A percentile compares a stretch with the other conserved stretches of the same genome.
phyloP scores from a whole-genome alignment of 169 alveolate species.

The Amoebophrya sp. region DNA sequence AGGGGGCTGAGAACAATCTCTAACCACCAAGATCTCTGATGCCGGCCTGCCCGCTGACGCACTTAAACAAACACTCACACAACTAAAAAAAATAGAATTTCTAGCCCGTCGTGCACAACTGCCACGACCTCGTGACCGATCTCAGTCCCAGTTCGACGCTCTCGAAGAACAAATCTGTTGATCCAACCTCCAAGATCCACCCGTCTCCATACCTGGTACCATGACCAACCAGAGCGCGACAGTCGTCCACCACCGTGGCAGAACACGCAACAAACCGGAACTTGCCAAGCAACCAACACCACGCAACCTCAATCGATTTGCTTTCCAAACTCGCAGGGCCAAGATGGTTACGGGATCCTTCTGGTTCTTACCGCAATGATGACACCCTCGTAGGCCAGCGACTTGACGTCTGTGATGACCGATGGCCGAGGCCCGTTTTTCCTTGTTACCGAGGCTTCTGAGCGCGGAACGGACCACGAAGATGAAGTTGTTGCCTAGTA shows the following conservation, averaged over 20 bases:
- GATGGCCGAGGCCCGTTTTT: background rate
- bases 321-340: background rate
- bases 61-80: no score
- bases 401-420: background rate
- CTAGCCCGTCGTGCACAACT: background rate
- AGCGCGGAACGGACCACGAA: no score
- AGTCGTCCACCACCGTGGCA: background rate
- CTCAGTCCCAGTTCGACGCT: no score
- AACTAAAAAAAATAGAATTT: background rate
- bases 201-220: no score
- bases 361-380: background rate
- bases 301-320: background rate
- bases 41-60: no score
- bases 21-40: conserved; percentile 5
- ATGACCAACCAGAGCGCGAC: no score
- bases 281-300: background rate
- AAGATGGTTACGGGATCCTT: background rate
- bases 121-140: background rate
- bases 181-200: background rate
- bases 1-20: background rate
- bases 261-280: background rate
- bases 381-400: background rate
- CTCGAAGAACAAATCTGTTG: background rate
- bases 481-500: no score
- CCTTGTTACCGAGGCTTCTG: conserved; percentile 8